A percentile compares a stretch with the other conserved stretches of the same genome.
Evolutionary conservation across 1,139 yeast species (phyloP).

Genomic region (Taphrina confusa): DNA sequence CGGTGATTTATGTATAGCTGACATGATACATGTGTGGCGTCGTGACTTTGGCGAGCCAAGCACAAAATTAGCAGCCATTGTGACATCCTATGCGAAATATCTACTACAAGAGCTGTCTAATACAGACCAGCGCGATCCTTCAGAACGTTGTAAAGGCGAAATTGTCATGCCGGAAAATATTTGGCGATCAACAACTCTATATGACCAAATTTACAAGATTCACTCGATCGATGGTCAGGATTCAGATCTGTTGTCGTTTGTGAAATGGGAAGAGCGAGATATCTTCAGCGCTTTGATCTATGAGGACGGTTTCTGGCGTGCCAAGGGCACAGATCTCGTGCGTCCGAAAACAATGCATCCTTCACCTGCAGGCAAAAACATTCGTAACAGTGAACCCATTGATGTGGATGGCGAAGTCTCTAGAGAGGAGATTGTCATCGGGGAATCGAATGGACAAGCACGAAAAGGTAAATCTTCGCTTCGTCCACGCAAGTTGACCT

Average conservation of each 20-base stretch:
- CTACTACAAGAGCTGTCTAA: not conserved
- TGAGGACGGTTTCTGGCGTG: not conserved
- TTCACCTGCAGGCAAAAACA: not conserved
- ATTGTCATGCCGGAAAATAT: not conserved
- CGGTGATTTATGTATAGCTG: conserved; percentile 4
- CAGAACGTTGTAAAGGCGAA: not conserved
- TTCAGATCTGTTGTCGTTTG: not conserved
- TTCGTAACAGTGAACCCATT: not conserved
- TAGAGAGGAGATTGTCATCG: no score
- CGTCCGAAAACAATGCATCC: not conserved
- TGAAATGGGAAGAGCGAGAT: not conserved
- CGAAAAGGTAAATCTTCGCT: not conserved
- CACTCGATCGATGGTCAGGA: conserved; percentile 3
- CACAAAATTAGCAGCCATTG: not conserved
- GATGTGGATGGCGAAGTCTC: not conserved
- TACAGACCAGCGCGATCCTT: not conserved
- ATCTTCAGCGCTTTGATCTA: not conserved
- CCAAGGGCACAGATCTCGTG: not conserved
- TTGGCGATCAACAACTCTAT: conserved; percentile 11
- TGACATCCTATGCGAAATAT: not conserved
- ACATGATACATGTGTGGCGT: conserved; percentile 1
- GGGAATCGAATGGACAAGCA: not conserved
- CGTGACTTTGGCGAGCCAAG: conserved; percentile 5
- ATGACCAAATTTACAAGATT: conserved; percentile 6
- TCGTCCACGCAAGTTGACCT: not conserved